A percentile compares a stretch with the other conserved stretches of the same genome.
phyloP scores from a whole-genome alignment of 208 protist genomes.

The Wallacemonas sp. region DNA sequence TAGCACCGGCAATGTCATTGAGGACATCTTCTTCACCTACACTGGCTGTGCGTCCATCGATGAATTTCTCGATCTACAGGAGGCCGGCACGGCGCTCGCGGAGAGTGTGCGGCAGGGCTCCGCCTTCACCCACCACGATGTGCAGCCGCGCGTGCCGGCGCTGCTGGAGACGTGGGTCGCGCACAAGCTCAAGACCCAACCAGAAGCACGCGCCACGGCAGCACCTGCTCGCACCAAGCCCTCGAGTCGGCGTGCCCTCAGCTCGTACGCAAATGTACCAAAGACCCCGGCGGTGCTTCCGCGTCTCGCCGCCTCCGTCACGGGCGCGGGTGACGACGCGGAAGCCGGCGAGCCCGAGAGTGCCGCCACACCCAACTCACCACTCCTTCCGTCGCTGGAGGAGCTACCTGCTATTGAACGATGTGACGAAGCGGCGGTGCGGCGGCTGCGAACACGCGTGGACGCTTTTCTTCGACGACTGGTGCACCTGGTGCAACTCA shows the following conservation, averaged over 20 bases:
- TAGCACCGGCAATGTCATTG: conserved; percentile 31
- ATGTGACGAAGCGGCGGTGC: conserved; percentile 31
- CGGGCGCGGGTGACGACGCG: neutral
- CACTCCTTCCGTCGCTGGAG: conserved; percentile 34
- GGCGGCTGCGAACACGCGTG: conserved; percentile 29
- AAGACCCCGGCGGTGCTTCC: neutral
- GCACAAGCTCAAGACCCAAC: conserved; percentile 13
- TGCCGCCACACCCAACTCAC: neutral
- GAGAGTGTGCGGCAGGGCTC: conserved; percentile 39
- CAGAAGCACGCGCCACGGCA: neutral
- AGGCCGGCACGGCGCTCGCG: conserved; percentile 31
- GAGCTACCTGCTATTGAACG: conserved; percentile 34
- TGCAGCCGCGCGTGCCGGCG: conserved; percentile 42
- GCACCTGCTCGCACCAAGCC: neutral
- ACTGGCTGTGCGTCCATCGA: conserved; percentile 41
- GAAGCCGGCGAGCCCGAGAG: conserved; percentile 1
- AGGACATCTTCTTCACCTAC: conserved; percentile 67
- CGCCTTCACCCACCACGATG: conserved; percentile 36
- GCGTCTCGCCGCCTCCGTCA: conserved; percentile 1
- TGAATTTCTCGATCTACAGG: conserved; percentile 41
- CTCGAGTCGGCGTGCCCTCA: neutral
- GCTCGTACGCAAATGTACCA: conserved; percentile 1
- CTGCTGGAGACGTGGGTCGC: conserved; percentile 29
- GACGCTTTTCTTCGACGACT: conserved; percentile 25
- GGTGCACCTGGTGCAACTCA: conserved; percentile 27